A percentile compares a stretch with the other conserved stretches of the same genome.
phyloP scores from a whole-genome alignment of 116 monocot genomes.

The Posidonia oceanica region DNA sequence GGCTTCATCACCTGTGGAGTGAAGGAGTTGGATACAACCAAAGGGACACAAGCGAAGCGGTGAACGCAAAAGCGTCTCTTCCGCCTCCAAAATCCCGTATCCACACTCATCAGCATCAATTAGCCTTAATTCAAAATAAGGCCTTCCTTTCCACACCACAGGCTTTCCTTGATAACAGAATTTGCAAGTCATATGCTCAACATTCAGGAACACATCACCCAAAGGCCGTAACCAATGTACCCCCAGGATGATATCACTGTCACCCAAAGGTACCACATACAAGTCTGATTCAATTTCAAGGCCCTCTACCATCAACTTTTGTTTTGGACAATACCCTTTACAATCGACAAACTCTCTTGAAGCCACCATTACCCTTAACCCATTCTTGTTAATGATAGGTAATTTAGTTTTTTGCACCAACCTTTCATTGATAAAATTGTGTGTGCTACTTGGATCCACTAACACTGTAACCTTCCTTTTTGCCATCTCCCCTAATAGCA shows the following conservation, averaged over 20 bases:
- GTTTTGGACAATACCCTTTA: too few relatives aligned
- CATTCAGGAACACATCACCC: background rate
- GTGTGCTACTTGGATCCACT: too few relatives aligned
- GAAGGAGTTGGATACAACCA: too few relatives aligned
- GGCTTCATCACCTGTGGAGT: background rate
- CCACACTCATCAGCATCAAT: background rate
- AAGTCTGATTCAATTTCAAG: background rate
- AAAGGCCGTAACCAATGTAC: background rate
- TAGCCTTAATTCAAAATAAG: background rate
- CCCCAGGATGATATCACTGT: background rate
- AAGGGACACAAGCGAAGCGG: too few relatives aligned
- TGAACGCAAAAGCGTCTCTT: too few relatives aligned
- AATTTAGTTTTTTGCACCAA: too few relatives aligned
- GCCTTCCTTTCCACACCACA: background rate
- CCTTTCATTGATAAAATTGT: too few relatives aligned
- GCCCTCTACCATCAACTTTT: background rate
- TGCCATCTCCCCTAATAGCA: too few relatives aligned
- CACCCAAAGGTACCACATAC: background rate
- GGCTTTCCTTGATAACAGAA: background rate
- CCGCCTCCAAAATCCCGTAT: background rate
- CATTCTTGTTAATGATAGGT: too few relatives aligned
- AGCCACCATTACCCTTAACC: too few relatives aligned
- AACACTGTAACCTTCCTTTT: too few relatives aligned
- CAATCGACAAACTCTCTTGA: too few relatives aligned
- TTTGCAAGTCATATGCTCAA: background rate